These are phyloP conservation scores for Limnanthes douglasii DNA, from an alignment of 345 rosid genomes.

Conservation along the genomic window DNA sequence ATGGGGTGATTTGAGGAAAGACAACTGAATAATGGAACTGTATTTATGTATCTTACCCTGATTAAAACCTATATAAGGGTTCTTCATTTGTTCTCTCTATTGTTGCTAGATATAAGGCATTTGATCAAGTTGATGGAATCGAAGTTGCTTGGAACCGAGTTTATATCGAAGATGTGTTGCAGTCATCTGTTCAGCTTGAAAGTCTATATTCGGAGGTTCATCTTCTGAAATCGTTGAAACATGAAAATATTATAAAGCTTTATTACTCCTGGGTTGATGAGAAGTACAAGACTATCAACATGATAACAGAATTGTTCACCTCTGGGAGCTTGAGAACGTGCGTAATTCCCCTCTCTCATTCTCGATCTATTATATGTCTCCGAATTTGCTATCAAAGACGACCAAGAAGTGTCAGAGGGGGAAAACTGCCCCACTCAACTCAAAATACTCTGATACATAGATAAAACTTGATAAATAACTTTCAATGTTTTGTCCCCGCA, in stretches of 20 bases:
- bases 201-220: conserved; percentile 77
- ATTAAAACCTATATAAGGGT: background rate
- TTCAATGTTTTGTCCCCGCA: too few species aligned
- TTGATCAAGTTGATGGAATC: conserved; percentile 75
- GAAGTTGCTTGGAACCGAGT: conserved; percentile 96
- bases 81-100: background rate
- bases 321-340: conserved; percentile 83
- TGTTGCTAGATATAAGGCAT: conserved; percentile 56
- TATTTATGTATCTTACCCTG: background rate
- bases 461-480: too few species aligned
- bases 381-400: too few species aligned
- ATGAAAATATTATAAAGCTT: conserved; percentile 67
- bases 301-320: conserved; percentile 90
- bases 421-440: too few species aligned
- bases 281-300: conserved; percentile 66
- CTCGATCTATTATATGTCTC: background rate
- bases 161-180: conserved; percentile 57
- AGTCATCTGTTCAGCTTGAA: conserved; percentile 61
- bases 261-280: conserved; percentile 87
- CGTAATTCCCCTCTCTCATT: conserved; percentile 15
- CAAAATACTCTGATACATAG: too few species aligned
- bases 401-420: too few species aligned
- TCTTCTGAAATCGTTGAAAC: conserved; percentile 61
- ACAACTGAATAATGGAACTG: too few species aligned
- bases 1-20: background rate